phyloP scores from a whole-genome alignment of 257 asterid genomes.

The Jasminum sambac region DNA sequence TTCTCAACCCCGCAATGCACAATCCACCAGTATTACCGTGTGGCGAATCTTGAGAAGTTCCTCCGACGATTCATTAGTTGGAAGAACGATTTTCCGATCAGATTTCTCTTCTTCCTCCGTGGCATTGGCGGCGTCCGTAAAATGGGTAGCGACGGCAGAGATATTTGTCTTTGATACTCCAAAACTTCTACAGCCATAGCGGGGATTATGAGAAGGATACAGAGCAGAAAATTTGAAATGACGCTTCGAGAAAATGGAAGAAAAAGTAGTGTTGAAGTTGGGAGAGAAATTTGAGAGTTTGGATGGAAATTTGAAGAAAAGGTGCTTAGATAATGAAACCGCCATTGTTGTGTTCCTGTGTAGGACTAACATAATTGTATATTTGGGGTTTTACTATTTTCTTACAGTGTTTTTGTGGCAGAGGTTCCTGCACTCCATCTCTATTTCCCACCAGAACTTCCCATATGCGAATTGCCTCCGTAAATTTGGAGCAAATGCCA shows the following conservation, averaged over 20 bases:
- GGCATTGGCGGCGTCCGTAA: constrained; percentile 39
- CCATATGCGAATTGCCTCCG: background rate
- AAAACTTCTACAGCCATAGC: background rate
- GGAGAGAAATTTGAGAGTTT: constrained; percentile 31
- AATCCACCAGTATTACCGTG: constrained; percentile 45
- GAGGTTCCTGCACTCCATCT: constrained; percentile 2
- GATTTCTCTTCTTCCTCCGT: constrained; percentile 29
- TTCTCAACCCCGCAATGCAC: background rate
- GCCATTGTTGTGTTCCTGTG: constrained; percentile 32
- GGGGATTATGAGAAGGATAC: constrained; percentile 20
- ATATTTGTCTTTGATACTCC: constrained; percentile 29
- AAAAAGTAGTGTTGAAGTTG: constrained; percentile 3
- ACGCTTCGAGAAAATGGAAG: constrained; percentile 15
- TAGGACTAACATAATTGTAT: constrained; percentile 15
- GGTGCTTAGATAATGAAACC: constrained; percentile 39
- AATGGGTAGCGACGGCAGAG: constrained; percentile 59
- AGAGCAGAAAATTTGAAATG: constrained; percentile 22
- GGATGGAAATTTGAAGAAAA: constrained; percentile 29
- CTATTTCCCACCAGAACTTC: background rate
- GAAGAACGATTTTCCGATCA: constrained; percentile 50
- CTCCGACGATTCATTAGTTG: constrained; percentile 80
- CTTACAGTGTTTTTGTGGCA: constrained; percentile 16
- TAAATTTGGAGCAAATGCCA: too few relatives aligned
- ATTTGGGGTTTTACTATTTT: background rate
- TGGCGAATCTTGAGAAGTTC: constrained; percentile 82